Conservation (phyloP, 305 asterid genomes). For the Rubia peregrina region DNA sequence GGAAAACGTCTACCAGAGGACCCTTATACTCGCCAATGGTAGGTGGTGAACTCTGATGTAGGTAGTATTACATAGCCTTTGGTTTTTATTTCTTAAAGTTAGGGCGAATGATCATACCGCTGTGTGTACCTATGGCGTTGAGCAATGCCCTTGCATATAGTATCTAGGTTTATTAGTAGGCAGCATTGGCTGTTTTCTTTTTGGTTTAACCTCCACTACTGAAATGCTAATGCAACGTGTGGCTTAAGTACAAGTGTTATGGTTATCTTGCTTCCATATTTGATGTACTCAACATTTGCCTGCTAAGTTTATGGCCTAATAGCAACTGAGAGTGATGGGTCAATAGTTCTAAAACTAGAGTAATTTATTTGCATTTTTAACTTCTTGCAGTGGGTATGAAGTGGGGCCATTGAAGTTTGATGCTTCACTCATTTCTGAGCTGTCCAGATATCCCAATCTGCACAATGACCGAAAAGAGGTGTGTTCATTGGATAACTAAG, state of each 20-base stretch:
- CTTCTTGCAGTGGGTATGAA: conserved; percentile 52
- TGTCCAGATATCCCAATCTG: conserved; percentile 22
- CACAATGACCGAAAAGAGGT: conserved; percentile 23
- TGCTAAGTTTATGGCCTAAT: neutral
- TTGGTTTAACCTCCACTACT: neutral
- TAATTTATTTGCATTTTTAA: neutral
- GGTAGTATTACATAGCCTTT: neutral
- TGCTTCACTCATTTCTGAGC: conserved; percentile 20
- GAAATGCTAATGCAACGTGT: neutral
- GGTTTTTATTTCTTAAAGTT: neutral
- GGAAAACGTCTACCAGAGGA: conserved; percentile 27
- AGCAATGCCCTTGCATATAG: neutral
- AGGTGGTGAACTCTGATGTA: neutral
- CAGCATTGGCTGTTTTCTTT: neutral
- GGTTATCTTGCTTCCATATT: neutral
- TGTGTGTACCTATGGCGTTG: neutral
- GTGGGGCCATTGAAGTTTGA: conserved; percentile 44
- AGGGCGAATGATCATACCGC: neutral
- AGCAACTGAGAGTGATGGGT: too few species aligned
- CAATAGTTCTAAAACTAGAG: too few species aligned
- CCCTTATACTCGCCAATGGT: conserved; percentile 23
- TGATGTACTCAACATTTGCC: neutral
- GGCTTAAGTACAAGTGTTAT: neutral
- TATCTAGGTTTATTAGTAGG: neutral
- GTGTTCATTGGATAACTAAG: neutral